These are phyloP conservation scores for Blastobotrys terrestris DNA, from an alignment of 805 yeast species.

Conservation along the genomic window DNA sequence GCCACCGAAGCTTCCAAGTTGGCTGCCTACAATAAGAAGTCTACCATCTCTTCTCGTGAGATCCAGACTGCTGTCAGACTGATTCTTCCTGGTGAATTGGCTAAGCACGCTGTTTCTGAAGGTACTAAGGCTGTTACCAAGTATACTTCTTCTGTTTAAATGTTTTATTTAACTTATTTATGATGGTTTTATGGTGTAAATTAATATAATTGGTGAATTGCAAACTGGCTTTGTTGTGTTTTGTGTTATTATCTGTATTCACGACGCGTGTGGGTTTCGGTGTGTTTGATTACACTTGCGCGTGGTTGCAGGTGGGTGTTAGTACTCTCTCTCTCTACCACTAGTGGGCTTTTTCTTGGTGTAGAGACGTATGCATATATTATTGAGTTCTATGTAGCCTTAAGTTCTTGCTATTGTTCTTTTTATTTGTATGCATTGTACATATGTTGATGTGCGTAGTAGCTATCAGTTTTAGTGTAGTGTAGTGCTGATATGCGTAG, in stretches of 20 bases:
- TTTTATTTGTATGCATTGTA: no score
- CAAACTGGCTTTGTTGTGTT: not conserved
- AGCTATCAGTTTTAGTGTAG: no score
- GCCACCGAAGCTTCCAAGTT: conserved; percentile 97
- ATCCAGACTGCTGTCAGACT: conserved; percentile 98
- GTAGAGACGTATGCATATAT: no score
- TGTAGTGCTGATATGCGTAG: no score
- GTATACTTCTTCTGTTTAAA: conserved; percentile 57
- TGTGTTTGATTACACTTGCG: not conserved
- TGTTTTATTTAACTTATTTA: conserved; percentile 2
- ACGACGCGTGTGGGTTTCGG: not conserved
- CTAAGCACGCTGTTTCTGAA: conserved; percentile 97
- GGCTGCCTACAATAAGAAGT: conserved; percentile 98
- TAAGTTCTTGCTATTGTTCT: no score
- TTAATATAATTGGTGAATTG: not conserved
- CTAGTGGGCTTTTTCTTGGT: no score
- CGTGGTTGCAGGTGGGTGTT: no score
- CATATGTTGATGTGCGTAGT: no score
- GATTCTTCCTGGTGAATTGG: conserved; percentile 97
- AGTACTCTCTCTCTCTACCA: no score
- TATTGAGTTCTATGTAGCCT: no score
- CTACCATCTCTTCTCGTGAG: conserved; percentile 97
- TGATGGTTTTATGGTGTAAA: conserved; percentile 2
- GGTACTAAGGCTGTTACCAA: conserved; percentile 98
- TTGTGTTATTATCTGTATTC: not conserved